A percentile compares a stretch with the other conserved stretches of the same genome.
phyloP scores from a whole-genome alignment of 345 rosid genomes.

The Pelargonium nanum region DNA sequence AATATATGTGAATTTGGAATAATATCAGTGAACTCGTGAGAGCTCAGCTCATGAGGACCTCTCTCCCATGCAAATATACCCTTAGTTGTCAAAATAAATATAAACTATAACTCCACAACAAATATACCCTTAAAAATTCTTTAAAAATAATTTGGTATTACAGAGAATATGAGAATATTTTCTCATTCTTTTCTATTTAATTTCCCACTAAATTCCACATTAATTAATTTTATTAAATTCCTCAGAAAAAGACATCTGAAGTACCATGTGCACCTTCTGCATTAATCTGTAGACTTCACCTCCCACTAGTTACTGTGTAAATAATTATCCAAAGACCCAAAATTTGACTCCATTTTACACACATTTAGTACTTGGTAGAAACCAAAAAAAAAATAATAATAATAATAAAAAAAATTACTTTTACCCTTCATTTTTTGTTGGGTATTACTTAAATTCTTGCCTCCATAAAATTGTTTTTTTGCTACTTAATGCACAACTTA shows the following conservation, averaged over 20 bases:
- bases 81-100: constrained; percentile 1
- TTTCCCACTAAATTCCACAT: not conserved
- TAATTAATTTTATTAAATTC: not conserved
- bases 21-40: too few relatives aligned
- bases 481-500: too few relatives aligned
- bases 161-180: not conserved
- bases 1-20: too few relatives aligned
- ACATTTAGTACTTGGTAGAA: constrained; percentile 6
- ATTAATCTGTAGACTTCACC: not conserved
- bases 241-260: not conserved
- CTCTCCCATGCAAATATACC: not conserved
- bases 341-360: constrained; percentile 2
- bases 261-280: constrained; percentile 1
- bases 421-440: too few relatives aligned
- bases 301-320: not conserved
- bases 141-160: not conserved
- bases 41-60: too few relatives aligned
- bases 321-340: constrained; percentile 1
- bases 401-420: too few relatives aligned
- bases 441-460: too few relatives aligned
- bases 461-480: too few relatives aligned
- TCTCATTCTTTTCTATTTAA: not conserved
- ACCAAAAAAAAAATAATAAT: too few relatives aligned
- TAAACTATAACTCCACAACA: not conserved
- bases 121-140: not conserved